A percentile compares a stretch with the other conserved stretches of the same genome.
Evolutionary conservation across 2,329 filamentous ascomycete genomes (phyloP).

Genomic region (Triangularia setosa): DNA sequence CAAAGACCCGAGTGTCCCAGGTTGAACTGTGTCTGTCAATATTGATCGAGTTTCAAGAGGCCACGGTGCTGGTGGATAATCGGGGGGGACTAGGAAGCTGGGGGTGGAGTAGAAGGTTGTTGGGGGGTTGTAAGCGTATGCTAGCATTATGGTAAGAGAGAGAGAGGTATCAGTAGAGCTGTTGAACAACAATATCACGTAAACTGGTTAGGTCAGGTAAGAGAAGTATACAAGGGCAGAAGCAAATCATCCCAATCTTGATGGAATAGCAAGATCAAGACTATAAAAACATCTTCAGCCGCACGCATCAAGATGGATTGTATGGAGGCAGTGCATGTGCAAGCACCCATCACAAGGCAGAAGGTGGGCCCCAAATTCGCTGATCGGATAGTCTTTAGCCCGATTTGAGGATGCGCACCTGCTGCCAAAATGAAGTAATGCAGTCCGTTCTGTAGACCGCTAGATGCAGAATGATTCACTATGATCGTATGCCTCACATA

Average conservation of each 20-base stretch:
- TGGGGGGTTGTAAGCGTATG: not conserved
- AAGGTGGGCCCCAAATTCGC: not conserved
- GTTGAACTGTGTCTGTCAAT: not conserved
- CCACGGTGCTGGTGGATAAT: not conserved
- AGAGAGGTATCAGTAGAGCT: not conserved
- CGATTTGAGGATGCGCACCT: not conserved
- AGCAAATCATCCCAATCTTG: not conserved
- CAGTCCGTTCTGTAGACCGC: not conserved
- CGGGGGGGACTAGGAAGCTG: not conserved
- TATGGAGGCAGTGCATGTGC: not conserved
- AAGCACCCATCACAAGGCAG: not conserved
- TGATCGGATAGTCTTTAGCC: not conserved
- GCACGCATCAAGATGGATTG: not conserved
- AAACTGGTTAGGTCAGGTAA: too few species aligned
- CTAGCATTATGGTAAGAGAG: not conserved
- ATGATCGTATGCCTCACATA: not conserved
- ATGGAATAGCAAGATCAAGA: not conserved
- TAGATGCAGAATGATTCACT: not conserved
- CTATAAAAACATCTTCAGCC: not conserved
- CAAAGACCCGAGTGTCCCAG: not conserved
- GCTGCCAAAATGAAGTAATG: not conserved
- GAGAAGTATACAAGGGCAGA: too few species aligned
- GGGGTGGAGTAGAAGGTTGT: not conserved
- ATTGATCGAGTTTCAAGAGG: not conserved
- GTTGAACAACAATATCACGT: not conserved